Base-by-base conservation (phyloP, 495 filamentous ascomycete genomes). In the Schizothecium vesticola region DNA sequence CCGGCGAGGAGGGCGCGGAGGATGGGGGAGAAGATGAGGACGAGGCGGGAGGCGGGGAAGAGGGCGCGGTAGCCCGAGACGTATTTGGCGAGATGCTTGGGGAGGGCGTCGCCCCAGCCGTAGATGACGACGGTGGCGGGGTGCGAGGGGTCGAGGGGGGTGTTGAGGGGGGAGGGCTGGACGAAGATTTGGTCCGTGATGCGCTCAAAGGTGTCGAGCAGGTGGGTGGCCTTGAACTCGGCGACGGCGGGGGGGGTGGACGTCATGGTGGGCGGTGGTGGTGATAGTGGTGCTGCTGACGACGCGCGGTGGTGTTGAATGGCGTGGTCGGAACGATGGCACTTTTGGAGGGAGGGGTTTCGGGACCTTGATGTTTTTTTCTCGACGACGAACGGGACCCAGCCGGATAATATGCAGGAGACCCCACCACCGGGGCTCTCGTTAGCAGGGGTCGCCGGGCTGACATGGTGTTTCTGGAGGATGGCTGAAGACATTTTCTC, bases 81-180 rank as follows among this genome's bases (percentile, higher is more conserved):
- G 66, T 86, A 87, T 69, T 87, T 87, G 68, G 76, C 67, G n/a
- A 87, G 75, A 69, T 86, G 73, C 61, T 85, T 85, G 0, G 84
- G 82, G 22, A 69, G 74, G 23, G 81, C 84, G 66, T 87, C 85
- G 64, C 85, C 85, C 85, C 85, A 87, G 73, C 82, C 81, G 68
- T 82, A 86, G 31, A 87, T 69, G 36, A 83, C 67, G 36, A 83
- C 70, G 3, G 79, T 78, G 25, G 76, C 76, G 11, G 81, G 81
- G 62, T 82, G 64, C 13, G 67, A 69, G 23, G 71, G 71, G 26
- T 74, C 62, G 3, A 23, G 24, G 13, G 67, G 28, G 7, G 63
- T 24, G n/a, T 66, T 66, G 21, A 61, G 33, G 31, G 65, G 19
- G 62, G 64, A 43, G 19, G 31, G n/a, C n/a, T 65, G 68, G 16